Percentiles rank a stretch among this genome's conserved stretches.
phyloP scores from a whole-genome alignment of 2,329 filamentous ascomycete genomes.

The Xylariaceae sp. region DNA sequence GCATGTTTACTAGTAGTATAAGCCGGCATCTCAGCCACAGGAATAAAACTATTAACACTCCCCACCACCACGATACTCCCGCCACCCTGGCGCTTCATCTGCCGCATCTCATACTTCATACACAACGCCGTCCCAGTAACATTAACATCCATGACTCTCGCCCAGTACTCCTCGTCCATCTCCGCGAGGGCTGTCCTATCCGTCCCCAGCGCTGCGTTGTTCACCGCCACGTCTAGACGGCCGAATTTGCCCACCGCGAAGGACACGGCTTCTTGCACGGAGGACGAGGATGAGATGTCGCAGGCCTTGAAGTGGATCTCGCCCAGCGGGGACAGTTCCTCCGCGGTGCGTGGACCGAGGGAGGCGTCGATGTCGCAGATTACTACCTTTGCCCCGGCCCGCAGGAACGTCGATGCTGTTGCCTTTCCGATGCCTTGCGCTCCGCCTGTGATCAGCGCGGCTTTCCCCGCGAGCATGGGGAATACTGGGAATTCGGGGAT shows the following conservation, averaged over 20 bases:
- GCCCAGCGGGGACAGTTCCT: background rate
- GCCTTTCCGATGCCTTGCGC: conserved; percentile 32
- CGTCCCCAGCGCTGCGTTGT: conserved; percentile 50
- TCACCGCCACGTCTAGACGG: conserved; percentile 46
- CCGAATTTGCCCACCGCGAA: conserved; percentile 30
- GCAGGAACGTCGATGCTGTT: conserved; percentile 29
- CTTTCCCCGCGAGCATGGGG: background rate
- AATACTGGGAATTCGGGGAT: background rate
- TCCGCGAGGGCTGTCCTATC: conserved; percentile 28
- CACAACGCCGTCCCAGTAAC: conserved; percentile 40
- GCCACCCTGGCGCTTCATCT: conserved; percentile 29
- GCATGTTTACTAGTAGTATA: conserved; percentile 39
- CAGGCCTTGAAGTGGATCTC: conserved; percentile 14
- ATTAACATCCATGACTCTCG: conserved; percentile 38
- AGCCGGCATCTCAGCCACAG: no score
- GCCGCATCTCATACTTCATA: conserved; percentile 39
- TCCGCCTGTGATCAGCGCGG: conserved; percentile 29
- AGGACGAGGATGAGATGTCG: conserved; percentile 30
- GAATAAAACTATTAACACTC: no score
- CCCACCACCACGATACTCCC: no score
- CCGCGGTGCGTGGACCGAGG: conserved; percentile 11
- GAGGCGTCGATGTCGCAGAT: conserved; percentile 30
- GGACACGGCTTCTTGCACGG: conserved; percentile 28
- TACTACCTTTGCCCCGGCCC: conserved; percentile 30
- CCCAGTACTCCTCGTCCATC: conserved; percentile 36